Percentiles rank a stretch among this genome's conserved stretches.
Conservation (phyloP, 495 filamentous ascomycete species). For the Xanthoparmelia taractica region DNA sequence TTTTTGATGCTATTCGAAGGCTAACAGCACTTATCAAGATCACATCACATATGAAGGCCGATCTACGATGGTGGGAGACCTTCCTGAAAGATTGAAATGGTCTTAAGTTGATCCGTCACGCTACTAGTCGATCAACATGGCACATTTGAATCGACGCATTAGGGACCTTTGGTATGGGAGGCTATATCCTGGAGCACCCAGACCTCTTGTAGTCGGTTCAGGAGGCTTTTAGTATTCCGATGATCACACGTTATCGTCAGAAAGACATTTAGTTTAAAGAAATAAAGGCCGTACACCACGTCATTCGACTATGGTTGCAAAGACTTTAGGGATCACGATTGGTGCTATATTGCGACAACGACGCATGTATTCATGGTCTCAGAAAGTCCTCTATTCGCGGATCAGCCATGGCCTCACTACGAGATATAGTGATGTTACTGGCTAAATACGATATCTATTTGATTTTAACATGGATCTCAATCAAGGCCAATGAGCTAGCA, state of each 20-base stretch:
- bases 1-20: background rate
- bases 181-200: background rate
- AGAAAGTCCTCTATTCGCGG: background rate
- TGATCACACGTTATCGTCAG: background rate
- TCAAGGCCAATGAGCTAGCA: background rate
- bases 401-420: background rate
- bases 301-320: background rate
- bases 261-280: background rate
- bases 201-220: background rate
- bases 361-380: background rate
- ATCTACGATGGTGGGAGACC: background rate
- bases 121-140: no score
- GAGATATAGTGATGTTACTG: background rate
- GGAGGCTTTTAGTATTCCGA: background rate
- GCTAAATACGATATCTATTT: background rate
- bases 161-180: background rate
- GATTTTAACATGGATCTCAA: background rate
- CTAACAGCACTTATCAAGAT: background rate
- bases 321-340: background rate
- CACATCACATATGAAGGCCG: background rate
- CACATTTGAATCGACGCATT: background rate
- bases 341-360: background rate
- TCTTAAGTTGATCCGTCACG: background rate
- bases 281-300: background rate
- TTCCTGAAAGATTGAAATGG: background rate